Percentiles rank a stretch among this genome's conserved stretches.
phyloP scores from a whole-genome alignment of 106 monocot genomes.

The Allium cepa region DNA sequence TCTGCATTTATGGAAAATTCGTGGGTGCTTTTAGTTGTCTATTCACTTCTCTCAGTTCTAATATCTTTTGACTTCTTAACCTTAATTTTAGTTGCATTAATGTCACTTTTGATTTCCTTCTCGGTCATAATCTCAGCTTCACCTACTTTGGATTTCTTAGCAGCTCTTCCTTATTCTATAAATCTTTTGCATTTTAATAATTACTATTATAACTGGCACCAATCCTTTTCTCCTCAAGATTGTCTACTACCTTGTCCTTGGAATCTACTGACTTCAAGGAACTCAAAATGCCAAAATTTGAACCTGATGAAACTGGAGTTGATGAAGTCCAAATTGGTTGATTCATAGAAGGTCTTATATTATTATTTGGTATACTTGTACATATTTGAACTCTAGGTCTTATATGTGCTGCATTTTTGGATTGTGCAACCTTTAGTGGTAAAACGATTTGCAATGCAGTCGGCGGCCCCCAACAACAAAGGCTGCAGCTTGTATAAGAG shows the following conservation, averaged over 20 bases:
- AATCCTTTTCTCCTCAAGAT: slow-evolving; percentile 1
- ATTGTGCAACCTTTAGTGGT: slow-evolving; percentile 57
- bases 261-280: neutral
- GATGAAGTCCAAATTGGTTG: no score
- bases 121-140: neutral
- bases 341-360: neutral
- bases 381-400: slow-evolving; percentile 24
- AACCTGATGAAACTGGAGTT: no score
- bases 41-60: neutral
- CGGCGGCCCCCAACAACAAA: slow-evolving; percentile 74
- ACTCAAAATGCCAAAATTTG: slow-evolving; percentile 2
- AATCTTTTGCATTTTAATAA: slow-evolving; percentile 7
- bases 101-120: neutral
- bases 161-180: no score
- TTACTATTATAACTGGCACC: neutral
- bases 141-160: slow-evolving; percentile 8
- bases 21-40: no score
- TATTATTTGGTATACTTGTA: neutral
- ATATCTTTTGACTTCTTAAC: no score
- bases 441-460: slow-evolving; percentile 40
- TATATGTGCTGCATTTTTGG: slow-evolving; percentile 49
- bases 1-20: no score
- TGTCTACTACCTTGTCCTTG: slow-evolving; percentile 2
- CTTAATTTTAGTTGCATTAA: no score
- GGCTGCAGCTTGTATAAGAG: no score